Percentiles rank a stretch among this genome's conserved stretches.
These are phyloP conservation scores for Diaporthe australafricana DNA, from an alignment of 2,329 filamentous ascomycete species.

Conservation along the genomic window DNA sequence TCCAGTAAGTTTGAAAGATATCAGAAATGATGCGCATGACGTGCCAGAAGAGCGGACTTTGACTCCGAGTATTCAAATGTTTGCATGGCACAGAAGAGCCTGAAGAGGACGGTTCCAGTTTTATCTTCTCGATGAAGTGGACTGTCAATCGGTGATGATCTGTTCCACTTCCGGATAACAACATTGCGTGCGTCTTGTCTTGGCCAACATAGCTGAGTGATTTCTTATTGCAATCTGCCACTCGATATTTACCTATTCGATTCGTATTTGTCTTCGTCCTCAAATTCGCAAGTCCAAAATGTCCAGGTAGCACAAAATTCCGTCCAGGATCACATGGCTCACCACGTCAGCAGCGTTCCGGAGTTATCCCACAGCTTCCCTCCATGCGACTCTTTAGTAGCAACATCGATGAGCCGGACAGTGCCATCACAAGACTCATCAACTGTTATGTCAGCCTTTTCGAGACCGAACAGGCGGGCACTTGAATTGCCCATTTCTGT, in stretches of 20 bases:
- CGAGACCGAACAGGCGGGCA: background rate
- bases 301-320: background rate
- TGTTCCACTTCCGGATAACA: too few species aligned
- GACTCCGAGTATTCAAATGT: too few species aligned
- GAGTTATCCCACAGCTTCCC: constrained; percentile 14
- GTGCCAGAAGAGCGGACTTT: background rate
- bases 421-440: constrained; percentile 19
- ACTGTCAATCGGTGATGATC: too few species aligned
- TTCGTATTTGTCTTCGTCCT: too few species aligned
- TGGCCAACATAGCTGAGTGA: too few species aligned
- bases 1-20: background rate
- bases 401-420: constrained; percentile 23
- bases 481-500: constrained; percentile 39
- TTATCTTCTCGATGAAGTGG: background rate
- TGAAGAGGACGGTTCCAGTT: too few species aligned
- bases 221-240: too few species aligned
- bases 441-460: background rate
- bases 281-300: too few species aligned
- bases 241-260: too few species aligned
- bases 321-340: background rate
- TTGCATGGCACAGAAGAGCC: too few species aligned
- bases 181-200: too few species aligned
- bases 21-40: background rate
- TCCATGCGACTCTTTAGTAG: constrained; percentile 13
- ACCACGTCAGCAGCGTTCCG: background rate